These are phyloP conservation scores for Mortierella sp. DNA, from an alignment of 371 early-diverging fungal genomes.

Conservation along the genomic window DNA sequence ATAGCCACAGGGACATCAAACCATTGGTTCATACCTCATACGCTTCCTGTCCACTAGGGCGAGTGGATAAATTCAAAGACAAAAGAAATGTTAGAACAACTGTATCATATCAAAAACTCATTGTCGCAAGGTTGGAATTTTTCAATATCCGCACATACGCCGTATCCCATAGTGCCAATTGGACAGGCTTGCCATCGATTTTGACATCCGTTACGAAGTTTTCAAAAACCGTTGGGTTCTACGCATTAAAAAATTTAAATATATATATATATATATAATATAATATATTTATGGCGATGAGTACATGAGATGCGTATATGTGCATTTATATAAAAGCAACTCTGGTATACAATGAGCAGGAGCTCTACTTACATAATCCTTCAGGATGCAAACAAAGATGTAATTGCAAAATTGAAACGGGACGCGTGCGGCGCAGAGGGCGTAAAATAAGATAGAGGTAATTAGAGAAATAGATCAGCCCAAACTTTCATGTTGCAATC, in stretches of 20 bases:
- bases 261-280: too few relatives aligned
- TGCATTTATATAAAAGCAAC: neutral
- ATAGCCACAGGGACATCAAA: neutral
- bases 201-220: slow-evolving; percentile 73
- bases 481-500: neutral
- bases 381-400: neutral
- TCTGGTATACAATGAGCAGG: neutral
- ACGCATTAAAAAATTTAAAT: slow-evolving; percentile 11
- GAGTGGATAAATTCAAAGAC: neutral
- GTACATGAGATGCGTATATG: neutral
- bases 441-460: neutral
- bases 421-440: neutral
- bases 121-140: neutral
- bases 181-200: slow-evolving; percentile 71
- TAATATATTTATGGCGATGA: neutral
- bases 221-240: slow-evolving; percentile 81
- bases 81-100: slow-evolving; percentile 1
- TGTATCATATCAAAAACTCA: neutral
- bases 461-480: slow-evolving; percentile 1
- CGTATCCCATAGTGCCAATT: slow-evolving; percentile 78
- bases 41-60: slow-evolving; percentile 84
- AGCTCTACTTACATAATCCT: slow-evolving; percentile 28
- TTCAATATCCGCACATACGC: slow-evolving; percentile 63
- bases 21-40: slow-evolving; percentile 68
- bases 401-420: neutral